Evolutionary conservation across 345 rosid genomes (phyloP), one percentile per base, ranked within the genome.

Genomic region (Linum usitatissimum): DNA sequence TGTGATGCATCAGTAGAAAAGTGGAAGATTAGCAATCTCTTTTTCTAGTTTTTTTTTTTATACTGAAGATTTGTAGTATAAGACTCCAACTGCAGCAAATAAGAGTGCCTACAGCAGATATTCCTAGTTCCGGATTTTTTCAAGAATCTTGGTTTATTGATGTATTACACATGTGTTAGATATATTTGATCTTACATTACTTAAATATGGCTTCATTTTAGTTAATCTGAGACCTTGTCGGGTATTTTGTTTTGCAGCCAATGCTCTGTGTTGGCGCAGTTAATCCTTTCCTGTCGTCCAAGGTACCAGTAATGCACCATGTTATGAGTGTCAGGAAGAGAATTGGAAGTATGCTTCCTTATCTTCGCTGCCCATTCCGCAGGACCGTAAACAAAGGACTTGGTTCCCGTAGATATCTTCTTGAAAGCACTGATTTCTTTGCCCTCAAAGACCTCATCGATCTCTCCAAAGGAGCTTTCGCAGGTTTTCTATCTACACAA

Each of bases 211-310:
- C 30, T 4, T 34, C 8, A 7, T 34, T 34, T 34, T 34, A 34
- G 4, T 34, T 18, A 19, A 55, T 55, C 28, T 55, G 23, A 34
- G 38, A 34, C 1, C 3, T 5, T 34, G 38, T 34, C 8, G 38
- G 38, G 38, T 34, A 34, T 7, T 58, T 67, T 75, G 14, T 73
- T 19, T 61, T 79, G 85, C 92, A 90, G 95, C 93, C 95, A 61
- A 78, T 90, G 97, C 97, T 90, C 56, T 87, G 95, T 70, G 92
- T 87, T 23, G 87, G 97, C 76, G 99, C 97, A 1, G 96, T 93
- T 51, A 93, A 90, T 76, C 97, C 99, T 64, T 77, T 86, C 69
- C 79, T 90, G 59, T 90, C 84, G 72, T 75, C 97, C 3, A 93
- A 78, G 81, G 89, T 93, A 64, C 97, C 97, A 64, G 87, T 92